These are phyloP conservation scores for Otatea glauca DNA, from an alignment of 176 grass and related monocot species.

Conservation along the genomic window DNA sequence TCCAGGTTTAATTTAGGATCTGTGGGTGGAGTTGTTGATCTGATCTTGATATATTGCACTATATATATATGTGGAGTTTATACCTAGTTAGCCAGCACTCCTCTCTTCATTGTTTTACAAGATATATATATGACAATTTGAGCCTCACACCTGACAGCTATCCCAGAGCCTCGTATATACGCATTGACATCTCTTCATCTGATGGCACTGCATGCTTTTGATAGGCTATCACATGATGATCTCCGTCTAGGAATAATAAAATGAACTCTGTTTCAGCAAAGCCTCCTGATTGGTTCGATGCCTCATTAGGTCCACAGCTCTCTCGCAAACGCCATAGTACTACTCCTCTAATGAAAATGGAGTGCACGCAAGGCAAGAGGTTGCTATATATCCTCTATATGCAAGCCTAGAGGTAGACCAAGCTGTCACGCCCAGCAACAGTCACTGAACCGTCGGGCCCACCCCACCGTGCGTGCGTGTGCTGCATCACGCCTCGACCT, in stretches of 20 bases:
- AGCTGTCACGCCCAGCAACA: background rate
- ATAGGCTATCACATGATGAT: constrained; percentile 3
- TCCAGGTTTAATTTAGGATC: background rate
- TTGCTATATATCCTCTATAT: background rate
- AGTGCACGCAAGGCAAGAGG: constrained; percentile 22
- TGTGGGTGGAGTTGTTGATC: background rate
- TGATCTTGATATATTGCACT: background rate
- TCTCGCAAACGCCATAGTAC: background rate
- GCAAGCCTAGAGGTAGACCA: background rate
- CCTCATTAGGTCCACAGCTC: background rate
- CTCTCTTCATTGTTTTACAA: background rate
- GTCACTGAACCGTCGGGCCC: background rate
- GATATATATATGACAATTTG: background rate
- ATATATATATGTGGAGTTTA: background rate
- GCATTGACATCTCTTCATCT: background rate
- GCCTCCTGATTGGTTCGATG: constrained; percentile 1
- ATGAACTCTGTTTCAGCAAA: background rate
- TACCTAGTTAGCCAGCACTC: background rate
- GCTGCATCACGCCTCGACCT: background rate
- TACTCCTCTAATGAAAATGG: background rate
- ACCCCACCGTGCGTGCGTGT: background rate
- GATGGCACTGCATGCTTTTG: background rate
- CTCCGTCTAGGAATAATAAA: background rate
- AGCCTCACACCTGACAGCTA: background rate
- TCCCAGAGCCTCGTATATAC: background rate